Base-by-base conservation (phyloP, 371 early-diverging fungal genomes). In the Mycotypha africana region DNA sequence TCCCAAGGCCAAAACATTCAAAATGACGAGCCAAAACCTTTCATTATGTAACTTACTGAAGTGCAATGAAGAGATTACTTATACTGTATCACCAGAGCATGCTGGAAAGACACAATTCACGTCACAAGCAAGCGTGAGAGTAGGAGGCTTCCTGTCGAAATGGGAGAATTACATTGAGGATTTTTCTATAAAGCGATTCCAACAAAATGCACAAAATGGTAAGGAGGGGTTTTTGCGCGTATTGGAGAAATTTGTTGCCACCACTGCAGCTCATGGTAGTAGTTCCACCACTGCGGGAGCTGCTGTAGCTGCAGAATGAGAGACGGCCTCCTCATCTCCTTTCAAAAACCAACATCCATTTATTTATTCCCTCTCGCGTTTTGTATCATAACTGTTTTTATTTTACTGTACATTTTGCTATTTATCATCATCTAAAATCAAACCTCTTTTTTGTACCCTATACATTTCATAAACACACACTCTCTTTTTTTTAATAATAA, bases 111-210 rank as follows among this genome's bases (percentile, higher is more conserved):
- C 92, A 4, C 51, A 76, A 49, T 89, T 97, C 46, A 62, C 72
- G 11, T 95, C 95, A 55, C 80, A 84, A 47, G 93, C 92, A 7
- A 70, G 82, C 37, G 78, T 93, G 51, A 77, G 79, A 19, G 93
- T 91, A 5, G 80, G 85, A n/a, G 79, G 83, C 14, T 76, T 86
- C 1, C 60, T 93, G 23, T 81, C 79, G 23, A 62, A 85, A 34
- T 81, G 94, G 65, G 83, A 88, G 1, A 72, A 74, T n/a, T 66
- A 84, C 14, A 65, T 95, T 9, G 97, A 97, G 62, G 92, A 93
- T 47, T 86, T 89, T 44, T 89, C 86, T 42, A 65, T 91, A 54
- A 85, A 76, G 34, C 75, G 93, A 32, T 97, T 95, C 70, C 62
- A 86, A 56, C 85, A 86, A 30, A 97, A 97, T 59, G 93, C 97